Base-by-base conservation (phyloP, 2,329 filamentous ascomycete genomes). In the Fusarium graminum region DNA sequence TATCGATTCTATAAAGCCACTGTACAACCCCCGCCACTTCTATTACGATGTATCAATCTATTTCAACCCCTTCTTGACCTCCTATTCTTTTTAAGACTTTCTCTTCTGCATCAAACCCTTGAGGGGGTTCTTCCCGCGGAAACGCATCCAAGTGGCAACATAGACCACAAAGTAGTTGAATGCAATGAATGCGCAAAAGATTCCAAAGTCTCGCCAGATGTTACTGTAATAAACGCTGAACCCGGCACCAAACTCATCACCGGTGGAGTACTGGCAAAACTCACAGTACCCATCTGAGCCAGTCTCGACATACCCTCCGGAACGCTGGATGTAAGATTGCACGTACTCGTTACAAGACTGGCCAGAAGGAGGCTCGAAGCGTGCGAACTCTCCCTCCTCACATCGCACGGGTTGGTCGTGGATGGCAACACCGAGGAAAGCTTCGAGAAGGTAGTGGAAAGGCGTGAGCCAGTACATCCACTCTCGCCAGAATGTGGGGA, bases 381-480 rank as follows among this genome's bases (percentile, higher is more conserved):
- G 80, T 1, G 88, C 86, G 30, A 88, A 83, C 71, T 92, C 90
- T 2, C 78, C 77, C 6, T 79, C 62, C 1, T 81, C 77, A 62
- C 90, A 92, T 8, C 74, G 62, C 16, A 92, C 82, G 0, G 83
- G 82, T 17, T 88, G 79, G 1, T 83, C 77, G 62, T 88, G 82
- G 0, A 85, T 81, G 0, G 86, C 79, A 14, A 85, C 82, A 0
- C 81, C 85, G 1, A 92, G 79, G 51, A 90, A 82, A 0, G 82
- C 88, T 69, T 89, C 86, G 4, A 92, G 77, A 1, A 91, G 81
- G 68, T 92, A 92, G 62, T 86, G 84, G 75, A 90, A 90, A 0
- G 90, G 90, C 0, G 88, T 88, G 22, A 91, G 80, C 76, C 85
- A 86, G 74, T 91, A 91, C 85, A 89, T 87, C 84, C 84, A 87